Base-by-base conservation (phyloP, 306 rosid species). In the Cucurbita argyrosperma region DNA sequence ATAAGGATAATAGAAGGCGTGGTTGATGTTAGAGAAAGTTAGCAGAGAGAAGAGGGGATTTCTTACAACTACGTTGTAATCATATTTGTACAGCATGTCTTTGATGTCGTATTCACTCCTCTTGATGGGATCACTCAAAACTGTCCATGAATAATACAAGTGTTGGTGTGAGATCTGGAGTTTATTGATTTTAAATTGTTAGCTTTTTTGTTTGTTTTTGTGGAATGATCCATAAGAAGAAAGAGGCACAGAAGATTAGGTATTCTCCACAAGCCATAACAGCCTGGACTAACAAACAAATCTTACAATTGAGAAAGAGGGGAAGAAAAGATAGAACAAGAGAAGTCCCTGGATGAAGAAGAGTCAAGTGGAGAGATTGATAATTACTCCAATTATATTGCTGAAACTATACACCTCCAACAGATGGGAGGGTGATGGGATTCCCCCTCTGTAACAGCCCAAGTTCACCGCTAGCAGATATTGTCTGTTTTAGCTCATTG, bases 101-200 rank as follows among this genome's bases (percentile, higher is more conserved):
- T 91, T 82, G 74, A 69, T 72, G 88, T 95, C 97, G 76, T 95
- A 91, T 74, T 89, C 97, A 57, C 76, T 84, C 85, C 97, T 87
- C 85, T 84, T 88, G 78, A 66, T 92, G 11, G 99, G 97, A 83
- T 95, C 97, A 71, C 97, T 89, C 89, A 95, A 83, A 79, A 95
- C 99, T 95, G 96, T 77, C 12, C 43, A 60, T 79, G 18, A 74
- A 80, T 71, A 74, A 60, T 56, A 67, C 56, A 35, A 79, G 4
- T 57, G 18, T 16, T 18, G 9, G 9, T 13, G 78, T 88, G 76
- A 90, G 81, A 76, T 80, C 56, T 71, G 26, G 19, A n/a, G 35
- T 51, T n/a, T 40, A 46, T 49, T 49, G 11, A 69, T 69, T 46
- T 1, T 4, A 46, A 67, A 4, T 19, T 19, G 5, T 30, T 43